Percentiles rank a stretch among this genome's conserved stretches.
Conservation (phyloP, 2,329 filamentous ascomycete genomes). For the Hymenoscyphus scutula region DNA sequence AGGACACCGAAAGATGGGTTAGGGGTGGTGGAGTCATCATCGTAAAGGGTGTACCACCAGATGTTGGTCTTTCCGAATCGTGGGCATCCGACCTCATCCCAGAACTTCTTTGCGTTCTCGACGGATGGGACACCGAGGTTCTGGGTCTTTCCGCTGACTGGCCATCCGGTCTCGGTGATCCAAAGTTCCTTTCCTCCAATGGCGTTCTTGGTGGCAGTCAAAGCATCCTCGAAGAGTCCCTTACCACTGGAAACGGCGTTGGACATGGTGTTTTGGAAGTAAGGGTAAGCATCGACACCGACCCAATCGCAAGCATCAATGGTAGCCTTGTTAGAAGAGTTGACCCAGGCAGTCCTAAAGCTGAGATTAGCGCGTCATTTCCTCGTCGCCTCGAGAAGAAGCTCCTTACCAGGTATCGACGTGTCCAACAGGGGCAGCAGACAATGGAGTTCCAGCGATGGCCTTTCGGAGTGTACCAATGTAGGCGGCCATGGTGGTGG, state of each 20-base stretch:
- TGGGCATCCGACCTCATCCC: slow-evolving; percentile 74
- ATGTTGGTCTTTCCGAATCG: slow-evolving; percentile 62
- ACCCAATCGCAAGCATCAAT: slow-evolving; percentile 72
- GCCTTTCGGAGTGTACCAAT: slow-evolving; percentile 65
- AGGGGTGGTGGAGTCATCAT: slow-evolving; percentile 55
- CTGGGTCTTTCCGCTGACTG: slow-evolving; percentile 64
- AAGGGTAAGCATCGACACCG: slow-evolving; percentile 81
- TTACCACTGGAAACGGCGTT: slow-evolving; percentile 66
- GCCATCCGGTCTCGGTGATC: slow-evolving; percentile 89
- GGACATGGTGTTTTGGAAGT: slow-evolving; percentile 69
- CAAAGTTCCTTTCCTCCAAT: slow-evolving; percentile 70
- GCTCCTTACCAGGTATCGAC: slow-evolving; percentile 74
- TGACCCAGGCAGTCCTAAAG: slow-evolving; percentile 62
- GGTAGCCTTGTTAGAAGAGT: slow-evolving; percentile 68
- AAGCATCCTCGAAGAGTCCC: slow-evolving; percentile 65
- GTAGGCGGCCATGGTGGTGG: slow-evolving; percentile 63
- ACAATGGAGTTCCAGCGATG: slow-evolving; percentile 61
- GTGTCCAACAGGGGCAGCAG: slow-evolving; percentile 66
- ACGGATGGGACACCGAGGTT: slow-evolving; percentile 61
- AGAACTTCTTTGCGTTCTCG: slow-evolving; percentile 75
- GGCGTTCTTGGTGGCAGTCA: slow-evolving; percentile 56
- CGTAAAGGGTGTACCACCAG: slow-evolving; percentile 78
- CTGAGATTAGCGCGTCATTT: neutral
- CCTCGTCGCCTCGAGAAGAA: neutral
- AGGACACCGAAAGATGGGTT: slow-evolving; percentile 71